Evolutionary conservation across 345 rosid species (phyloP).

Genomic region (Dipteronia dyeriana): DNA sequence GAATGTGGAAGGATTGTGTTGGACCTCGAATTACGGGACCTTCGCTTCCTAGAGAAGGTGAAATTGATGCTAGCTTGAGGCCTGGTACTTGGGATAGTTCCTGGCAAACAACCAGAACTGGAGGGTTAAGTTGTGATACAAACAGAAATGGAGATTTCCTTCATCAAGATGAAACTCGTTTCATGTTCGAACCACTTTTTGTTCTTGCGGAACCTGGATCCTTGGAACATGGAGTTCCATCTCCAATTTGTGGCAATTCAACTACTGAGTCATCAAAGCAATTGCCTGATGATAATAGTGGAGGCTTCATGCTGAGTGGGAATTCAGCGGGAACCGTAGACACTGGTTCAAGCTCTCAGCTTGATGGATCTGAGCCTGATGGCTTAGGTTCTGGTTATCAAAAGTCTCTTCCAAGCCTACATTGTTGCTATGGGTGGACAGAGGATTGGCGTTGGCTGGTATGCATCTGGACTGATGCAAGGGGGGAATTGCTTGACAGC

Average conservation of each 20-base stretch:
- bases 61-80: slow-evolving; percentile 82
- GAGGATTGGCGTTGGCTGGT: slow-evolving; percentile 99
- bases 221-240: slow-evolving; percentile 74
- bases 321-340: slow-evolving; percentile 60
- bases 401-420: slow-evolving; percentile 76
- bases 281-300: slow-evolving; percentile 61
- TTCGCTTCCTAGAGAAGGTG: slow-evolving; percentile 85
- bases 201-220: slow-evolving; percentile 98
- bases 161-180: slow-evolving; percentile 63
- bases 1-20: slow-evolving; percentile 90
- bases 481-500: slow-evolving; percentile 98
- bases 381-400: slow-evolving; percentile 49
- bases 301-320: slow-evolving; percentile 56
- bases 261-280: slow-evolving; percentile 61
- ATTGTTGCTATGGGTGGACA: slow-evolving; percentile 99
- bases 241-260: slow-evolving; percentile 50
- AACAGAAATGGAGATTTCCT: slow-evolving; percentile 73
- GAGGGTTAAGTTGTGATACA: slow-evolving; percentile 78
- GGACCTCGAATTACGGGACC: slow-evolving; percentile 80
- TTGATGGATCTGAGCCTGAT: slow-evolving; percentile 68
- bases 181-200: slow-evolving; percentile 94
- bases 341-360: slow-evolving; percentile 66
- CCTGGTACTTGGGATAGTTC: slow-evolving; percentile 79
- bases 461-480: slow-evolving; percentile 98
- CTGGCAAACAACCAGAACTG: slow-evolving; percentile 81